Conservation (phyloP, 257 asterid species). For the Solanum dulcamara region DNA sequence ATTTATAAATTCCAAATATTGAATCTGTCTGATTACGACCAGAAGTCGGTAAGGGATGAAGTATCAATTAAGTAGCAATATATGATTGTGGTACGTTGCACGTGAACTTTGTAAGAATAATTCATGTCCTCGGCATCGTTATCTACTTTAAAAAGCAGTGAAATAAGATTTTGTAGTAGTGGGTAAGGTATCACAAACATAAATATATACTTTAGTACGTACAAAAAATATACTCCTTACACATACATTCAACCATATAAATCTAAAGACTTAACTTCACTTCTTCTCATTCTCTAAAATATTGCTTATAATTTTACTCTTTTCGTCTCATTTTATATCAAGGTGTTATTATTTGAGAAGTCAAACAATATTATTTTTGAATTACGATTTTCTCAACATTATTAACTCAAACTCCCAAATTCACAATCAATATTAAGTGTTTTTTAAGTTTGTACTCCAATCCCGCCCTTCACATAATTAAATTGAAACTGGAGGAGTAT, state of each 20-base stretch:
- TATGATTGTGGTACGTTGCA: conserved; percentile 16
- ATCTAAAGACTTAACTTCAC: background rate
- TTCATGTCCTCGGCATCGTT: background rate
- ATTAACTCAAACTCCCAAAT: no score
- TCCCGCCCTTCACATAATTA: no score
- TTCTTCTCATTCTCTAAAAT: background rate
- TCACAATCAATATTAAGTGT: no score
- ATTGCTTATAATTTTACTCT: no score
- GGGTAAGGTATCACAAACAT: background rate
- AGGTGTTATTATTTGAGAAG: background rate
- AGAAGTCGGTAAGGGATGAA: background rate
- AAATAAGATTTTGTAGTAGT: background rate
- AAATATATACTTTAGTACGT: background rate
- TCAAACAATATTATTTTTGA: background rate
- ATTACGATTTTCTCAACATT: background rate
- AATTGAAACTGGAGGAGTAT: no score
- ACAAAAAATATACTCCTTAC: background rate
- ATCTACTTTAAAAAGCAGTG: background rate
- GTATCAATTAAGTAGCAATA: conserved; percentile 10
- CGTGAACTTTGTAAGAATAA: background rate
- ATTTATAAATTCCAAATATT: background rate
- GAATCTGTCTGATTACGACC: background rate
- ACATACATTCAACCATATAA: background rate
- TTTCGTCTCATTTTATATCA: background rate
- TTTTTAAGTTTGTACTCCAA: no score